Percentiles rank a stretch among this genome's conserved stretches.
Conservation (phyloP, 768 basidiomycete genomes). For the Boletus huronensis region DNA sequence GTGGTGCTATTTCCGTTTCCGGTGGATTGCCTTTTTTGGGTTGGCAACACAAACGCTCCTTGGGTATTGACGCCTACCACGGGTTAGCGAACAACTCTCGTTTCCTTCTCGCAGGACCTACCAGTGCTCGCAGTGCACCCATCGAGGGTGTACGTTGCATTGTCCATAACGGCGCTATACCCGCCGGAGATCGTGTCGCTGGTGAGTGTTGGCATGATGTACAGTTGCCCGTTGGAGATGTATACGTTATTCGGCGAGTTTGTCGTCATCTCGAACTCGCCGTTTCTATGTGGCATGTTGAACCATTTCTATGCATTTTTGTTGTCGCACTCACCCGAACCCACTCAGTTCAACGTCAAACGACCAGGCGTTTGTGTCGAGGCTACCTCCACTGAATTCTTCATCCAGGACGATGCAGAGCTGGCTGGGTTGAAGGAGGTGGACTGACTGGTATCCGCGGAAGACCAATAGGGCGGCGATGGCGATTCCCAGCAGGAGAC, state of each 20-base stretch:
- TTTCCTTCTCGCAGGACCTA: not conserved
- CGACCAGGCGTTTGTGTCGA: slow-evolving; percentile 45
- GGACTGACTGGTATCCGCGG: slow-evolving; percentile 40
- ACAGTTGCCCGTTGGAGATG: slow-evolving; percentile 48
- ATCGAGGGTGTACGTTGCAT: slow-evolving; percentile 35
- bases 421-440: slow-evolving; percentile 33
- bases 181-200: slow-evolving; percentile 42
- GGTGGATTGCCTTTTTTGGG: slow-evolving; percentile 27
- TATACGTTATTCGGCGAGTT: slow-evolving; percentile 37
- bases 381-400: slow-evolving; percentile 38
- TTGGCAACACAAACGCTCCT: slow-evolving; percentile 22
- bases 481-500: slow-evolving; percentile 41
- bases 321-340: slow-evolving; percentile 36
- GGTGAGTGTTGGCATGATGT: slow-evolving; percentile 59
- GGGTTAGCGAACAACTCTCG: not conserved
- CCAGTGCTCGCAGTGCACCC: slow-evolving; percentile 32
- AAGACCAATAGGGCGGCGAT: slow-evolving; percentile 44
- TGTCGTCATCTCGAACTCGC: slow-evolving; percentile 58
- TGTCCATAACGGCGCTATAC: slow-evolving; percentile 37
- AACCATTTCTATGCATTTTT: not conserved
- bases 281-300: slow-evolving; percentile 33
- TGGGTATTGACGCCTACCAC: slow-evolving; percentile 14
- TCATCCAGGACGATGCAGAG: slow-evolving; percentile 49
- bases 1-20: slow-evolving; percentile 7
- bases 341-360: slow-evolving; percentile 53